These are phyloP conservation scores for Jackrogersella multiformis DNA, from an alignment of 495 filamentous ascomycete species.

Conservation along the genomic window DNA sequence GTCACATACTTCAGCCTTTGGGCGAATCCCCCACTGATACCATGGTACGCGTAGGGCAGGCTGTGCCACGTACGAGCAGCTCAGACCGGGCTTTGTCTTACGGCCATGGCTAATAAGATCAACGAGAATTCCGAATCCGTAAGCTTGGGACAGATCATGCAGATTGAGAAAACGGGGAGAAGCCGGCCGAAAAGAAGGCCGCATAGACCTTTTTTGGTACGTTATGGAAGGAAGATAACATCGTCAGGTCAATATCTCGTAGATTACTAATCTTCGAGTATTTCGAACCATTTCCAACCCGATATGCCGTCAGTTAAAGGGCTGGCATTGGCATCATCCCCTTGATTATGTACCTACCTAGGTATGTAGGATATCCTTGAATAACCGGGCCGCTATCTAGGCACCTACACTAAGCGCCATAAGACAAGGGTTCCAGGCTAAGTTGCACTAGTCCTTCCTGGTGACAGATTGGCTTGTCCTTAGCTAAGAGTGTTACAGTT, in stretches of 20 bases:
- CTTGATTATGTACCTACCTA: not conserved
- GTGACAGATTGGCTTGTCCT: not conserved
- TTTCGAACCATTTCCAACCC: too few relatives aligned
- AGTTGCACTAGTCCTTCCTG: not conserved
- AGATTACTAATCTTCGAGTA: too few relatives aligned
- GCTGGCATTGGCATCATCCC: not conserved
- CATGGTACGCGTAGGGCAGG: not conserved
- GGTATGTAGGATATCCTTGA: not conserved
- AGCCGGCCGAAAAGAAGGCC: not conserved
- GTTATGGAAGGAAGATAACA: not conserved
- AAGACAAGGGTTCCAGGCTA: not conserved
- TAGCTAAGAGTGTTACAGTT: not conserved
- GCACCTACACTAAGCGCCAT: slow-evolving; percentile 1
- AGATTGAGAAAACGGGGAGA: not conserved
- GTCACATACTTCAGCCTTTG: slow-evolving; percentile 20
- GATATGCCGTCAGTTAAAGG: too few relatives aligned
- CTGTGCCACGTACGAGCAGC: not conserved
- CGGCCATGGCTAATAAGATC: not conserved
- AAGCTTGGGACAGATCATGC: slow-evolving; percentile 4
- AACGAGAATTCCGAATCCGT: slow-evolving; percentile 1
- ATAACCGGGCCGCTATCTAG: not conserved
- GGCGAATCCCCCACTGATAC: slow-evolving; percentile 1
- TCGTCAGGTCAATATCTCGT: not conserved
- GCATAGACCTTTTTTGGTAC: not conserved
- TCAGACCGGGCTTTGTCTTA: not conserved